These are phyloP conservation scores for Grigorovia jiainica DNA, from an alignment of 805 yeast genomes.

Conservation along the genomic window DNA sequence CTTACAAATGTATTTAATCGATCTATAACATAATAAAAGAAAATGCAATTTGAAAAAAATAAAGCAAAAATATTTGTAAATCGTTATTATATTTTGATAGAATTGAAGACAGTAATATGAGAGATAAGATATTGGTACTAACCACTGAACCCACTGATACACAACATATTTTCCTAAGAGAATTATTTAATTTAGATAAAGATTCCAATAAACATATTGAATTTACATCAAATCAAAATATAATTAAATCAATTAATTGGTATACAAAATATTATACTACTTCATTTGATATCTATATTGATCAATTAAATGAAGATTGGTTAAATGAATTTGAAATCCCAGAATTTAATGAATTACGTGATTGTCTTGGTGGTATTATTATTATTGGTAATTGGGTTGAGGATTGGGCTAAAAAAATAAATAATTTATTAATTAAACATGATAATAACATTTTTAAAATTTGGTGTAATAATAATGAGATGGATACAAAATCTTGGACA, in stretches of 20 bases:
- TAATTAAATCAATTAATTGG: conserved; percentile 10
- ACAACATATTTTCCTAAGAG: not conserved
- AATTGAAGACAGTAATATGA: not conserved
- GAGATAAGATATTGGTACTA: not conserved
- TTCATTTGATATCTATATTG: conserved; percentile 24
- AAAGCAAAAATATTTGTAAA: too few relatives aligned
- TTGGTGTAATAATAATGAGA: not conserved
- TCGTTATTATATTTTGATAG: too few relatives aligned
- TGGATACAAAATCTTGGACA: not conserved
- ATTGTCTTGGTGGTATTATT: not conserved
- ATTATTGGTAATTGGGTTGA: too few relatives aligned
- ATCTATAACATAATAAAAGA: too few relatives aligned
- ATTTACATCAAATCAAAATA: not conserved
- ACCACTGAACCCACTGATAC: not conserved
- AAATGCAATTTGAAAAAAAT: too few relatives aligned
- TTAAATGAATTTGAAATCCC: not conserved
- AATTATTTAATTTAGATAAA: not conserved
- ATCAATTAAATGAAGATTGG: conserved; percentile 7
- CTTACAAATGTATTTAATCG: too few relatives aligned
- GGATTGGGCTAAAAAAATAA: too few relatives aligned
- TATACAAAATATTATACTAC: conserved; percentile 27
- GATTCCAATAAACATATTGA: not conserved
- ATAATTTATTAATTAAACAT: too few relatives aligned
- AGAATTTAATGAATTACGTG: conserved; percentile 5
- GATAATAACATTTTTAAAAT: not conserved